Evolutionary conservation across 306 rosid genomes (phyloP).

Genomic region (Hylodesmum podocarpum): DNA sequence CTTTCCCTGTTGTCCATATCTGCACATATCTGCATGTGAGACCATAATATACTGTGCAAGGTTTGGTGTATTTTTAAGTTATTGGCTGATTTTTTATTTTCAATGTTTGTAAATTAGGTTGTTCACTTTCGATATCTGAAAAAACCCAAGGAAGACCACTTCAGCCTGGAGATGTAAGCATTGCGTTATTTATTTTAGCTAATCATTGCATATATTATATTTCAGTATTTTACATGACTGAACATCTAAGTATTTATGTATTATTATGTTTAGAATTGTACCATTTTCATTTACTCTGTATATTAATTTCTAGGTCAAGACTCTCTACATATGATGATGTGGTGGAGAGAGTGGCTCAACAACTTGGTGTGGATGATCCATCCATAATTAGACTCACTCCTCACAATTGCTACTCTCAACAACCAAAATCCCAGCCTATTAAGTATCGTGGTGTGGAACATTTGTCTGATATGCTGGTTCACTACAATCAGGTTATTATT

Average conservation of each 20-base stretch:
- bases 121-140: conserved; percentile 87
- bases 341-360: conserved; percentile 78
- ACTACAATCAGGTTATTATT: conserved; percentile 80
- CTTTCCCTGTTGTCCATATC: neutral
- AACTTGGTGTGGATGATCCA: conserved; percentile 82
- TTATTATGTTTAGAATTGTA: conserved; percentile 20
- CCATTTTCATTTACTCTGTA: conserved; percentile 10
- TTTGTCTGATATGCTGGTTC: conserved; percentile 87
- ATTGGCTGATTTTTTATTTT: neutral
- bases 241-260: neutral
- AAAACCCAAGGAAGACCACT: conserved; percentile 90
- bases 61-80: neutral
- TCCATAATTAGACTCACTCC: conserved; percentile 85
- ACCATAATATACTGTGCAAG: neutral
- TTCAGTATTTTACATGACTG: conserved; percentile 14
- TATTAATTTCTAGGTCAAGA: conserved; percentile 66
- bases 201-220: conserved; percentile 15
- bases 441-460: conserved; percentile 81
- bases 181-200: conserved; percentile 19
- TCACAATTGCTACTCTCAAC: conserved; percentile 91
- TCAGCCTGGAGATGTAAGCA: conserved; percentile 79
- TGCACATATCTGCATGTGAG: neutral
- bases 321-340: conserved; percentile 87
- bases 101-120: conserved; percentile 53
- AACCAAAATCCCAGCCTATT: conserved; percentile 90